phyloP scores from a whole-genome alignment of 345 rosid genomes.

The Reutealis trisperma region DNA sequence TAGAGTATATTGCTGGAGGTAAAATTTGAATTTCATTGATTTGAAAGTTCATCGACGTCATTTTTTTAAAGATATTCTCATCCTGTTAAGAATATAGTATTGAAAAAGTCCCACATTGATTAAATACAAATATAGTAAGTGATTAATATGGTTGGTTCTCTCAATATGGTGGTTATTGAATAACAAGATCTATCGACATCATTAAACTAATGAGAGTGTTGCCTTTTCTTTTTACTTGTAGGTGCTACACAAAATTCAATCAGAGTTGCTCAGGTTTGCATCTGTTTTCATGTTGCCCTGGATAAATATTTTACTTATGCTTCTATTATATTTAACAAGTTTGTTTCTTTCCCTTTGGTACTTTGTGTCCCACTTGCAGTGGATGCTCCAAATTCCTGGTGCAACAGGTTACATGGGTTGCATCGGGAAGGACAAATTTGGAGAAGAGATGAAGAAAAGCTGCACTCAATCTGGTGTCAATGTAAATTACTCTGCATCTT shows the following conservation, averaged over 20 bases:
- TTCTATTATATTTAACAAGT: neutral
- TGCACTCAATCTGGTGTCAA: slow-evolving; percentile 74
- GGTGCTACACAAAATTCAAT: slow-evolving; percentile 96
- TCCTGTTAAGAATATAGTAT: too few species aligned
- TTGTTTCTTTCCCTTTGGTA: neutral
- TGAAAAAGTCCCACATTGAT: too few species aligned
- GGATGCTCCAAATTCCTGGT: slow-evolving; percentile 97
- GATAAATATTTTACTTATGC: neutral
- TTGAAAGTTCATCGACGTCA: neutral
- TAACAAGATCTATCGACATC: neutral
- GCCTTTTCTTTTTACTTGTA: slow-evolving; percentile 19
- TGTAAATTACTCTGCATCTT: slow-evolving; percentile 37
- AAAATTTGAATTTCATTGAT: slow-evolving; percentile 8
- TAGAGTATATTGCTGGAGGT: slow-evolving; percentile 81
- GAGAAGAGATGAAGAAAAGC: slow-evolving; percentile 93
- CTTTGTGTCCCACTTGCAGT: slow-evolving; percentile 44
- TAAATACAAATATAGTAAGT: too few species aligned
- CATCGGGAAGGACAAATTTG: slow-evolving; percentile 93
- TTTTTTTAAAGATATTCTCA: neutral
- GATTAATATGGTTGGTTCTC: too few species aligned
- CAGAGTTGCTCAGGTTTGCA: slow-evolving; percentile 83
- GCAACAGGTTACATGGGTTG: slow-evolving; percentile 89
- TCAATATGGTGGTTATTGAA: neutral
- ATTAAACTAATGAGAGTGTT: neutral
- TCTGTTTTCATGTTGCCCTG: neutral